A percentile compares a stretch with the other conserved stretches of the same genome.
Conservation (phyloP, 331 rosid genomes). For the Stylosanthes scabra region DNA sequence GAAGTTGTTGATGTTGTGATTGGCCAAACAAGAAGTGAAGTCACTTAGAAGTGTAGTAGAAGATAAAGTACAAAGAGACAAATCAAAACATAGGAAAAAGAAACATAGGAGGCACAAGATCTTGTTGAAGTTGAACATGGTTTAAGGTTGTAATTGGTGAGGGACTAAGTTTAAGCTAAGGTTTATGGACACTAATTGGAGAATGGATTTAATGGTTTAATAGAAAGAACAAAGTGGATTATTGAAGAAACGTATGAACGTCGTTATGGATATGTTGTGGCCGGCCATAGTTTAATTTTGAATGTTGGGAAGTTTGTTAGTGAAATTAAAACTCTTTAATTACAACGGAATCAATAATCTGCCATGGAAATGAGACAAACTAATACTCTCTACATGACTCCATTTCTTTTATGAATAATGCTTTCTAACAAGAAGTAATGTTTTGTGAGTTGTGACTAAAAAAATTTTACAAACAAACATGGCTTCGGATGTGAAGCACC, state of each 20-base stretch:
- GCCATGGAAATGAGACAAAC: conserved; percentile 33
- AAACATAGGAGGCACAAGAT: conserved; percentile 25
- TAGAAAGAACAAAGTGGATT: conserved; percentile 48
- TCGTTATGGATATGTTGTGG: too few species aligned
- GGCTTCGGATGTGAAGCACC: too few species aligned
- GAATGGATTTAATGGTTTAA: conserved; percentile 41
- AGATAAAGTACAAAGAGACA: conserved; percentile 36
- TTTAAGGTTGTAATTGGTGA: conserved; percentile 24
- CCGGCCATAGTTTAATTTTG: conserved; percentile 54
- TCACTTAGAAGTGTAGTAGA: conserved; percentile 31
- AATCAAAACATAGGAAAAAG: conserved; percentile 29
- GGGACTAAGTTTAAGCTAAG: conserved; percentile 19
- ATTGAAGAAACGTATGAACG: conserved; percentile 46
- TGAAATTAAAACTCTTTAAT: conserved; percentile 28
- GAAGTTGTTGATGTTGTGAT: conserved; percentile 61
- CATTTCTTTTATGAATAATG: not conserved
- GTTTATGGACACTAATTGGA: conserved; percentile 31
- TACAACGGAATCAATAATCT: conserved; percentile 22
- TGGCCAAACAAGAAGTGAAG: conserved; percentile 59
- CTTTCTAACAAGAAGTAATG: not conserved
- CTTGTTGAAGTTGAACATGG: conserved; percentile 43
- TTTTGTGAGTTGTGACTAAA: not conserved
- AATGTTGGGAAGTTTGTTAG: conserved; percentile 33
- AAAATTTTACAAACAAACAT: too few species aligned
- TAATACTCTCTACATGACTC: not conserved